Conservation (phyloP, 164 flowering plant species). For the Hamamelis virginiana region DNA sequence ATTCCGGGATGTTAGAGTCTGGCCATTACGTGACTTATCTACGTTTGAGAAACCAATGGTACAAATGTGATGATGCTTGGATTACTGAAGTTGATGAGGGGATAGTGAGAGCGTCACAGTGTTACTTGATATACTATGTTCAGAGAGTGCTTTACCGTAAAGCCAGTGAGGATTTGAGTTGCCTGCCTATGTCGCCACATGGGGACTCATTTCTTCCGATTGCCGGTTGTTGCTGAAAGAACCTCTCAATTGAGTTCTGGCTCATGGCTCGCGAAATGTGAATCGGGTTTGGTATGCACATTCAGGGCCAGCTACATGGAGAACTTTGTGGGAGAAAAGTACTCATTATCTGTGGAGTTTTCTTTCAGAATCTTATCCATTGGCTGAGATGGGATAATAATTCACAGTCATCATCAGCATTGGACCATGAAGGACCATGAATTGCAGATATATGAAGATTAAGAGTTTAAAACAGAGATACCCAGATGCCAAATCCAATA, state of each 20-base stretch:
- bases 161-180: slow-evolving; percentile 47
- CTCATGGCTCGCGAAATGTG: not conserved
- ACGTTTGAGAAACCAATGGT: slow-evolving; percentile 74
- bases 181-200: slow-evolving; percentile 40
- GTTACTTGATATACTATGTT: slow-evolving; percentile 87
- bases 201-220: slow-evolving; percentile 42
- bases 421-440: too few species aligned
- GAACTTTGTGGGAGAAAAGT: not conserved
- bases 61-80: slow-evolving; percentile 96
- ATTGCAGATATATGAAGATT: not conserved
- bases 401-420: too few species aligned
- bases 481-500: not conserved
- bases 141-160: slow-evolving; percentile 61
- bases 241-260: not conserved
- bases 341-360: too few species aligned
- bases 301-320: not conserved
- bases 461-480: not conserved
- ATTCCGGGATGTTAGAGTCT: slow-evolving; percentile 62
- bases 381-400: too few species aligned
- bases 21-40: slow-evolving; percentile 77
- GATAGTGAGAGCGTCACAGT: slow-evolving; percentile 75
- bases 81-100: slow-evolving; percentile 68
- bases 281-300: not conserved
- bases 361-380: too few species aligned
- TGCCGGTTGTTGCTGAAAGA: slow-evolving; percentile 54